Conservation (phyloP, 1,284 basidiomycete genomes). For the Fistulinella staudtii region DNA sequence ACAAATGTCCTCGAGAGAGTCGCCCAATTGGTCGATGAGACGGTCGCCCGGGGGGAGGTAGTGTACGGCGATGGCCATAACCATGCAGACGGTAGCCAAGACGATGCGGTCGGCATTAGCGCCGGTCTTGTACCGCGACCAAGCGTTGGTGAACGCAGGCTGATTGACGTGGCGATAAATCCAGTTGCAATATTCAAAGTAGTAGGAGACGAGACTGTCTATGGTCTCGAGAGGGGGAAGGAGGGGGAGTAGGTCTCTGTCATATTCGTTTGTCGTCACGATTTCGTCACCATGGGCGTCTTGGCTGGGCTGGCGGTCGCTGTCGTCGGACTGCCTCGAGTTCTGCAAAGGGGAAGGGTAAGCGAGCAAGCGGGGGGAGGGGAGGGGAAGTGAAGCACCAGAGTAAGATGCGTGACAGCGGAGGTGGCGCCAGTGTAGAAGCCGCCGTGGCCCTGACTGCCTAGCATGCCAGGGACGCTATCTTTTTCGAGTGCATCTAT, state of each 20-base stretch:
- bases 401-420: conserved; percentile 59
- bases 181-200: conserved; percentile 84
- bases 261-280: conserved; percentile 49
- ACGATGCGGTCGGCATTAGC: conserved; percentile 60
- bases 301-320: conserved; percentile 46
- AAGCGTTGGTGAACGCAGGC: conserved; percentile 53
- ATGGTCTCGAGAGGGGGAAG: conserved; percentile 63
- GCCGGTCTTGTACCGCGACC: conserved; percentile 68
- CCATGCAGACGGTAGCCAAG: conserved; percentile 63
- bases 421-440: conserved; percentile 73
- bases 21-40: conserved; percentile 48
- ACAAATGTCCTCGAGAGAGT: conserved; percentile 53
- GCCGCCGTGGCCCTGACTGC: conserved; percentile 58
- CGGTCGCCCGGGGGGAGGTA: conserved; percentile 66
- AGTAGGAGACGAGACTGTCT: conserved; percentile 67
- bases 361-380: conserved; percentile 11
- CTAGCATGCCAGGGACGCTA: conserved; percentile 60
- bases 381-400: conserved; percentile 39
- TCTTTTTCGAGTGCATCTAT: conserved; percentile 47
- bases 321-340: conserved; percentile 50
- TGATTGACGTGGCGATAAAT: conserved; percentile 74
- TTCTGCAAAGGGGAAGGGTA: conserved; percentile 32
- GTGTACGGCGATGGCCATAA: conserved; percentile 67
- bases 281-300: conserved; percentile 42
- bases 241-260: conserved; percentile 62